Evolutionary conservation across 129 eudicot species (phyloP).

Genomic region (Flaveria brownii): DNA sequence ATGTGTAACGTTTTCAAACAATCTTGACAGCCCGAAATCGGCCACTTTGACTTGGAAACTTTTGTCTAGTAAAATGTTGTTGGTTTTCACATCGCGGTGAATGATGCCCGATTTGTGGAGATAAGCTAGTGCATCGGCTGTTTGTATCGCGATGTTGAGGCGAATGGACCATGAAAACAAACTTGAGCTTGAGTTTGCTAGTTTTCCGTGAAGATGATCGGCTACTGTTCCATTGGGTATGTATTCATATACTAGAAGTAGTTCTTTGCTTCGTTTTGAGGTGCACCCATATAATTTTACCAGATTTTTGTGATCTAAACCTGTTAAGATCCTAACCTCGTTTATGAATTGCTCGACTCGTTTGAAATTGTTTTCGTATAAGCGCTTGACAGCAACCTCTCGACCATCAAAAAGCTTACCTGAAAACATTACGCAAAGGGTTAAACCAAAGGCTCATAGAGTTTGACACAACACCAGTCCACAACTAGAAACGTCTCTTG

Average conservation of each 20-base stretch:
- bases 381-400: slow-evolving; percentile 14
- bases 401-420: slow-evolving; percentile 19
- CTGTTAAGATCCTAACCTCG: slow-evolving; percentile 16
- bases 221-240: slow-evolving; percentile 7
- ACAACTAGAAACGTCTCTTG: no score
- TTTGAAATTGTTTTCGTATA: slow-evolving; percentile 12
- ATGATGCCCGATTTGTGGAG: slow-evolving; percentile 67
- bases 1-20: slow-evolving; percentile 54
- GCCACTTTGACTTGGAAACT: slow-evolving; percentile 77
- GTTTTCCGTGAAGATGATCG: slow-evolving; percentile 49
- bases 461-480: neutral
- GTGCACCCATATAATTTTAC: slow-evolving; percentile 9
- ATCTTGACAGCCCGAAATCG: slow-evolving; percentile 52
- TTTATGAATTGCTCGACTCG: slow-evolving; percentile 3
- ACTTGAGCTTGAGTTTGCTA: slow-evolving; percentile 51
- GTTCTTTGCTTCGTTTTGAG: slow-evolving; percentile 11
- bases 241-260: slow-evolving; percentile 10
- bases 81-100: slow-evolving; percentile 83
- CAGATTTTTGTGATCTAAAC: neutral
- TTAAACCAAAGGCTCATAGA: neutral
- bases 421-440: neutral
- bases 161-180: slow-evolving; percentile 66
- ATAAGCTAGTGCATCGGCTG: slow-evolving; percentile 72
- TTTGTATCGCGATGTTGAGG: slow-evolving; percentile 65
- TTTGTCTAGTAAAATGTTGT: slow-evolving; percentile 68